Evolutionary conservation across 495 filamentous ascomycete genomes (phyloP).

Genomic region (Neurospora sp.): DNA sequence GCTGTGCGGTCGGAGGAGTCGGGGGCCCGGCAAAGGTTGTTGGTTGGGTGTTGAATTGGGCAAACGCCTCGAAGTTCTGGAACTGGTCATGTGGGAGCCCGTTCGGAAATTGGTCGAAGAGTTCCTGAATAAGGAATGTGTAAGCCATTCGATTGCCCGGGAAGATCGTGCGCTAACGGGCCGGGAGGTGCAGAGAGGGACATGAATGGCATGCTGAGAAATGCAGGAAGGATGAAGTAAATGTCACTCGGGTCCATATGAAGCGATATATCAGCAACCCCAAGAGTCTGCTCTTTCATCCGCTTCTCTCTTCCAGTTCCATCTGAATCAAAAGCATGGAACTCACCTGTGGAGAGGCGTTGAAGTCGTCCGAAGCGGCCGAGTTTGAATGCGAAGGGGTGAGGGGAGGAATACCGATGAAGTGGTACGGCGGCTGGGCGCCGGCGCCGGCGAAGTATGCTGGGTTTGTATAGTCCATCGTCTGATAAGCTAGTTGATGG

Average conservation of each 20-base stretch:
- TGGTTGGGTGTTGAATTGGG: slow-evolving; percentile 29
- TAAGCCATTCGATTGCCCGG: slow-evolving; percentile 20
- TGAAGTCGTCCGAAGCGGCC: slow-evolving; percentile 43
- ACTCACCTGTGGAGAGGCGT: slow-evolving; percentile 46
- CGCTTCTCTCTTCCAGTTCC: not conserved
- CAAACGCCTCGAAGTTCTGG: slow-evolving; percentile 34
- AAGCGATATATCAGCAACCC: not conserved
- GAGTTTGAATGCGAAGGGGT: slow-evolving; percentile 45
- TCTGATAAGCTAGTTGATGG: not conserved
- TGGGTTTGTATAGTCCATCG: slow-evolving; percentile 35
- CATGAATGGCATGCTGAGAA: not conserved
- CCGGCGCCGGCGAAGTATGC: slow-evolving; percentile 33
- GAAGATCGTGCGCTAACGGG: not conserved
- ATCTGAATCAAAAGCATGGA: slow-evolving; percentile 1
- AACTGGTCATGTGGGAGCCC: slow-evolving; percentile 33
- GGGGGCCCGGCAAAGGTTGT: slow-evolving; percentile 30
- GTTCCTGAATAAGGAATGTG: slow-evolving; percentile 35
- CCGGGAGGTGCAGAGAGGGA: not conserved
- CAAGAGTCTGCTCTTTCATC: not conserved
- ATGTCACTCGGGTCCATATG: not conserved
- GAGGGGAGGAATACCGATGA: slow-evolving; percentile 43
- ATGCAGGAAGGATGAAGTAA: not conserved
- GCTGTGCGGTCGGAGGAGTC: slow-evolving; percentile 26
- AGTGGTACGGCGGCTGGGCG: slow-evolving; percentile 39
- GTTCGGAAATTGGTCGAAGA: slow-evolving; percentile 34